A percentile compares a stretch with the other conserved stretches of the same genome.
Evolutionary conservation across 192 early-diverging fungal genomes (phyloP).

Genomic region (Martensiomyces pterosporus): DNA sequence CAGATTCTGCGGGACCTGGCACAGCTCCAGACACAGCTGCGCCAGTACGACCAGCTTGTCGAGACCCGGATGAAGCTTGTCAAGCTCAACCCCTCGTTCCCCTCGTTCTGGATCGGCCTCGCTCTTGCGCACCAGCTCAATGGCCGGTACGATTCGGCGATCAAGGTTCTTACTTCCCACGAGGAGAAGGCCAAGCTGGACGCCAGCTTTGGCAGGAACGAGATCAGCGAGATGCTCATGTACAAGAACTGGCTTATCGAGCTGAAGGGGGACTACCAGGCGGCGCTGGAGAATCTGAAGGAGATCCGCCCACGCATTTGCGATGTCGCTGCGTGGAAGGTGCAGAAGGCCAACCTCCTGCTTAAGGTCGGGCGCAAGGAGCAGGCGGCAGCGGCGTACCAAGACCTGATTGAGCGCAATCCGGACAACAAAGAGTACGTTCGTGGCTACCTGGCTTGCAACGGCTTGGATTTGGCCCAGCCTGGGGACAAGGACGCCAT

Average conservation of each 20-base stretch:
- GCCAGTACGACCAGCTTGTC: constrained; percentile 79
- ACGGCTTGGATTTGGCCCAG: constrained; percentile 26
- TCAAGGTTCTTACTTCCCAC: constrained; percentile 64
- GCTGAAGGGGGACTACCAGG: constrained; percentile 71
- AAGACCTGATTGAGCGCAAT: constrained; percentile 70
- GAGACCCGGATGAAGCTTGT: constrained; percentile 69
- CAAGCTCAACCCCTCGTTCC: constrained; percentile 61
- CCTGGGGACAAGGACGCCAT: constrained; percentile 29
- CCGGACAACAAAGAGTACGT: constrained; percentile 77
- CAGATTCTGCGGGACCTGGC: constrained; percentile 90
- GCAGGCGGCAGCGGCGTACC: constrained; percentile 73
- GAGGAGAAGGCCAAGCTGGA: constrained; percentile 66
- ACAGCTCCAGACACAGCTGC: constrained; percentile 78
- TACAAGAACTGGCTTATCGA: constrained; percentile 86
- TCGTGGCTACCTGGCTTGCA: constrained; percentile 58
- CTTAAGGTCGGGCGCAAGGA: constrained; percentile 62
- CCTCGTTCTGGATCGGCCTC: constrained; percentile 80
- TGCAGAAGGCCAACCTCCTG: constrained; percentile 68
- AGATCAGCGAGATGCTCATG: constrained; percentile 79
- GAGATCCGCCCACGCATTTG: constrained; percentile 67
- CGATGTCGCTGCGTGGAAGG: constrained; percentile 70
- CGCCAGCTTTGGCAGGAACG: constrained; percentile 48
- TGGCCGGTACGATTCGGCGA: constrained; percentile 68
- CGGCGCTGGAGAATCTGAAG: constrained; percentile 73
- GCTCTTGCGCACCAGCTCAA: constrained; percentile 81